A percentile compares a stretch with the other conserved stretches of the same genome.
Conservation (phyloP, 371 early-diverging fungal genomes). For the Mucor saturninus region DNA sequence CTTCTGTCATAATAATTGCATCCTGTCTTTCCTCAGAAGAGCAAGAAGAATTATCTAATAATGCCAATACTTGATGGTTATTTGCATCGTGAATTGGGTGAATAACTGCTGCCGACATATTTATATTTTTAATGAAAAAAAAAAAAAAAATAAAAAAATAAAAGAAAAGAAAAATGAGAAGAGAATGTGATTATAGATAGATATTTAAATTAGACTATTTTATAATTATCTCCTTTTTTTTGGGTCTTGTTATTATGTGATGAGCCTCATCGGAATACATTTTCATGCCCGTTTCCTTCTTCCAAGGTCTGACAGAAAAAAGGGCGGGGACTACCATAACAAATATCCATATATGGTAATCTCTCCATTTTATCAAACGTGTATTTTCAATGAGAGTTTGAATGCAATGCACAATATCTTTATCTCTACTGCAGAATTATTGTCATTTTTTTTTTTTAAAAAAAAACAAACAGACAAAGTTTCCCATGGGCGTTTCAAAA, state of each 20-base stretch:
- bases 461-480: too few relatives aligned
- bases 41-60: constrained; percentile 8
- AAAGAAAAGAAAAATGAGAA: neutral
- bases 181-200: neutral
- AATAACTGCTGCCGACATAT: constrained; percentile 12
- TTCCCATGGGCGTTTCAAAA: too few relatives aligned
- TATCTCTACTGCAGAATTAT: too few relatives aligned
- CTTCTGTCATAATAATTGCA: neutral
- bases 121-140: neutral
- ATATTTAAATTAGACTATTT: neutral
- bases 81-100: constrained; percentile 6
- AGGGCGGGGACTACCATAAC: neutral
- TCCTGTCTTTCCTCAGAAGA: neutral
- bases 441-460: too few relatives aligned
- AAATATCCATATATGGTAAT: neutral
- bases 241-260: neutral
- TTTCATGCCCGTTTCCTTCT: neutral
- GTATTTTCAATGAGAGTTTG: too few relatives aligned
- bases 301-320: neutral
- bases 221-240: neutral
- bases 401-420: too few relatives aligned
- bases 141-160: neutral
- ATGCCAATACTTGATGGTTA: constrained; percentile 4
- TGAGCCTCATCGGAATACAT: constrained; percentile 1
- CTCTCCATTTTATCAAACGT: neutral